Base-by-base conservation (phyloP, 192 early-diverging fungal genomes). In the Funneliformis mosseae region DNA sequence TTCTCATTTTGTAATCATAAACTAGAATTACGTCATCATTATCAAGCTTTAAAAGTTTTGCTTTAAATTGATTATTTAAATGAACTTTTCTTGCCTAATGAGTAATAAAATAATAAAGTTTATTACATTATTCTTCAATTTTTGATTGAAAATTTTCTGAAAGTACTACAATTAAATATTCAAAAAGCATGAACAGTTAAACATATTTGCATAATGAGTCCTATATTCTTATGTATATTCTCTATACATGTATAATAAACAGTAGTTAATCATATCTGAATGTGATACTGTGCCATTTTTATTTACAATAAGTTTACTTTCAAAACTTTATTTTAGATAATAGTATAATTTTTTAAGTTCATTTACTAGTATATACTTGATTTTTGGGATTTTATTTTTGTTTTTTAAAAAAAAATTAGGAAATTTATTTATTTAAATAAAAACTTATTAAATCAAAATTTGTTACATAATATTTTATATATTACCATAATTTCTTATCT, bases 21-120 rank as follows among this genome's bases (percentile, higher is more conserved):
- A 68, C 28, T 41, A 68, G 8, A 68, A 68, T 68, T 39, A 33
- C 39, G 9, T 11, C 45, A 10, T 46, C 45, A 46, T 46, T 11
- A 46, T 46, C 45, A 46, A 46, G 45, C 1, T 46, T 8, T 46
- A 46, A 46, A 8, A 46, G 9, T 8, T 46, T 46, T 46, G 45
- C 45, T 46, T n/a, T n/a, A n/a, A n/a, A n/a, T n/a, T n/a, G n/a
- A n/a, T n/a, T n/a, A n/a, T n/a, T n/a, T n/a, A n/a, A 11, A 41
- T 68, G 11, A 9, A 39, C 21, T 68, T 68, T 68, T 68, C 39
- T 39, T 39, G 67, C 67, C 7, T 68, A 16, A 16, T 68, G 67
- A 68, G 39, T 16, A 68, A 41, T 1, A 68, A 68, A 68, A 68
- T 68, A 41, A 39, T 68, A 39, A 28, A 68, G 33, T 41, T 68